Conservation (phyloP, 1,139 yeast species). For the Saccharomyces pastorianus region DNA sequence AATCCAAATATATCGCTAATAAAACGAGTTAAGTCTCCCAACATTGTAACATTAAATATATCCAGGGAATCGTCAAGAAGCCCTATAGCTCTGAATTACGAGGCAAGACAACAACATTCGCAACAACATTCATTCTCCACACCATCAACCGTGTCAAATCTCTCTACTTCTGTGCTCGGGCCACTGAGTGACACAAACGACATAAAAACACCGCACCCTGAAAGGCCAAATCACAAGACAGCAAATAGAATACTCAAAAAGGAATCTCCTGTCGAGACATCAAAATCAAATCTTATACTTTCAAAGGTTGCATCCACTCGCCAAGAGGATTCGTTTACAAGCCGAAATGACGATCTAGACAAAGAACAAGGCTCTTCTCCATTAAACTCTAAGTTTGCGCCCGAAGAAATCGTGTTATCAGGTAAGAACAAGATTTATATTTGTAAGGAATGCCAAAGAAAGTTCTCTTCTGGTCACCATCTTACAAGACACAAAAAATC, state of each 20-base stretch:
- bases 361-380: conserved; percentile 2
- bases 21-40: conserved; percentile 30
- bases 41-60: conserved; percentile 31
- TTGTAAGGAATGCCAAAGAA: conserved; percentile 32
- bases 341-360: neutral
- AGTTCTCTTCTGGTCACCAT: conserved; percentile 33
- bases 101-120: neutral
- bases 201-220: neutral
- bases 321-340: neutral
- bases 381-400: conserved; percentile 21
- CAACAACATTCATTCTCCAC: neutral
- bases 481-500: conserved; percentile 33
- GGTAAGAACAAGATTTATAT: conserved; percentile 31
- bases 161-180: neutral
- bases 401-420: conserved; percentile 28
- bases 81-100: conserved; percentile 22
- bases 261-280: neutral
- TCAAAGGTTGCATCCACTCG: neutral
- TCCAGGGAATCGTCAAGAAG: conserved; percentile 31
- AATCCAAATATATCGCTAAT: conserved; percentile 25
- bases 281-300: neutral
- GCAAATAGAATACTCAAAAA: neutral
- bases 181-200: neutral
- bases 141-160: neutral
- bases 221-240: neutral